Evolutionary conservation across 371 early-diverging fungal species (phyloP), one percentile per base, ranked within the genome.

Genomic region (Paraphysoderma sedebokerense): DNA sequence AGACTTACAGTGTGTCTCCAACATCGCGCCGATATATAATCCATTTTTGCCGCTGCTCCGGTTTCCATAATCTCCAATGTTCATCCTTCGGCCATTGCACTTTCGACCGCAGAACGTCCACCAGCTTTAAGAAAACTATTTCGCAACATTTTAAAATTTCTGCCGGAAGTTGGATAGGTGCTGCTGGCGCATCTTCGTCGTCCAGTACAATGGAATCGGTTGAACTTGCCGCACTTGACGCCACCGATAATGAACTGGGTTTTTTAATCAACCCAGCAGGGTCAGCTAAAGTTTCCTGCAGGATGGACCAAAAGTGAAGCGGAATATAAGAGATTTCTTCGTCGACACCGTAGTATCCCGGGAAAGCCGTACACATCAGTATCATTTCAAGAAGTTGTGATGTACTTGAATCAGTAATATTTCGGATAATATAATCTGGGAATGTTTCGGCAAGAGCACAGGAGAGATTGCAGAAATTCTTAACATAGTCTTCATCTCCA

Each of bases 11-110:
- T n/a, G n/a, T n/a, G n/a, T n/a, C n/a, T n/a, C n/a, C n/a, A n/a
- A n/a, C n/a, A n/a, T n/a, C n/a, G n/a, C n/a, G n/a, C n/a, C n/a
- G n/a, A n/a, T n/a, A n/a, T n/a, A n/a, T n/a, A n/a, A n/a, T n/a
- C n/a, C n/a, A n/a, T n/a, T n/a, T n/a, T n/a, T n/a, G n/a, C 17
- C 42, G 42, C 28, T 32, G 42, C 30, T 42, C 42, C 42, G 28
- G 28, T n/a, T 17, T 24, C 42, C 42, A 42, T 9, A 20, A 2
- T 17, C 19, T 4, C 42, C 42, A 42, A 17, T 7, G 19, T 15
- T 28, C 42, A 11, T 42, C 42, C 17, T 5, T 13, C 27, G 42
- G 12, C 42, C 42, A 42, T 12, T 23, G 30, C 19, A 22, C 5
- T 13, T 28, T 42, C 30, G 5, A 20, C 2, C n/a, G 19, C 2